These are phyloP conservation scores for Senna tora DNA, from an alignment of 306 rosid genomes.

Conservation along the genomic window DNA sequence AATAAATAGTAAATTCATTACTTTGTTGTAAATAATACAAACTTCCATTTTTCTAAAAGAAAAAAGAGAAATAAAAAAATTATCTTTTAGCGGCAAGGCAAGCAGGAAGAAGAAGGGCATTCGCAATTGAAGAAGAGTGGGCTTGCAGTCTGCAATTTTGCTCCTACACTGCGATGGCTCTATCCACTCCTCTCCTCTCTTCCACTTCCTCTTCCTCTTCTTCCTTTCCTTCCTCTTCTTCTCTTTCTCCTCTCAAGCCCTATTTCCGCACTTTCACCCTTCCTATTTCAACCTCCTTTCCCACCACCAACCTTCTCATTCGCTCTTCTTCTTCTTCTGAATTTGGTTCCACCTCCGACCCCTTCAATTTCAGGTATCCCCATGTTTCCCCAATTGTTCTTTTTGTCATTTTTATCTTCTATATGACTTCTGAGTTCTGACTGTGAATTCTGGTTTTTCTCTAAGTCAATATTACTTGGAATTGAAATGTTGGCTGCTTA, in stretches of 20 bases:
- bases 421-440: background rate
- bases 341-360: conserved; percentile 39
- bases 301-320: conserved; percentile 16
- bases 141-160: no score
- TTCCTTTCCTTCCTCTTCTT: conserved; percentile 29
- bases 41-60: no score
- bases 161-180: conserved; percentile 45
- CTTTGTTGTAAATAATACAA: no score
- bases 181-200: conserved; percentile 40
- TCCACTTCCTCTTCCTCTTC: conserved; percentile 30
- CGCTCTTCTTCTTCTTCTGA: conserved; percentile 46
- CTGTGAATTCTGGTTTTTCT: background rate
- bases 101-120: background rate
- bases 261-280: conserved; percentile 15
- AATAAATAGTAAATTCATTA: no score
- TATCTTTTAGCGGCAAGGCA: no score
- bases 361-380: conserved; percentile 45
- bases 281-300: conserved; percentile 19
- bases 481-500: background rate
- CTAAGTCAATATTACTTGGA: background rate
- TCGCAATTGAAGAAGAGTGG: background rate
- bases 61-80: no score
- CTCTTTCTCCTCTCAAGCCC: conserved; percentile 33
- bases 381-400: background rate
- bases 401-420: background rate